These are phyloP conservation scores for Penicillium samsonianum DNA, from an alignment of 495 filamentous ascomycete species.

Conservation along the genomic window DNA sequence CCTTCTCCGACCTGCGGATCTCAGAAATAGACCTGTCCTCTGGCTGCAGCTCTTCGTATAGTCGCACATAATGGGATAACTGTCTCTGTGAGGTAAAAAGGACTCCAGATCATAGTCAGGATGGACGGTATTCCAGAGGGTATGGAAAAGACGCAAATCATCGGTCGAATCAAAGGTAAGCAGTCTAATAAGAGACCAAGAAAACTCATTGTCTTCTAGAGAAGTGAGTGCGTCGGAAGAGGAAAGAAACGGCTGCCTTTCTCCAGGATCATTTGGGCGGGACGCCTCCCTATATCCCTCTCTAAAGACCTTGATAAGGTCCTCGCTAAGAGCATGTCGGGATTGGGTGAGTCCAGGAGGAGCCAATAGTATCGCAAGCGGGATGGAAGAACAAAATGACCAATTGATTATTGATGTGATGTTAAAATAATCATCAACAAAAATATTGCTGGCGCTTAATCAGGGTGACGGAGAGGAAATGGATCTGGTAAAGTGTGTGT, in stretches of 20 bases:
- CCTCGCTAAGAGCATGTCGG: background rate
- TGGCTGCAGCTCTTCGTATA: background rate
- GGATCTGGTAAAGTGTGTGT: background rate
- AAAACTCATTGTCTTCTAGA: background rate
- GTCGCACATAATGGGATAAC: background rate
- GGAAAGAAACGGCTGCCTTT: background rate
- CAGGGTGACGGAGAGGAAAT: background rate
- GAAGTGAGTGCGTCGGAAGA: background rate
- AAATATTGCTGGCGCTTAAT: background rate
- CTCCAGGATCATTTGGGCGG: background rate
- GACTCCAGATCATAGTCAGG: background rate
- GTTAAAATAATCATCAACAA: background rate
- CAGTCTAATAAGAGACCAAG: conserved; percentile 4
- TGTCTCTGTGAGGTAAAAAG: background rate
- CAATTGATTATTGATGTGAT: background rate
- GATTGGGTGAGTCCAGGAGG: background rate
- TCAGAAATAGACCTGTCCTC: background rate
- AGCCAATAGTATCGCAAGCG: background rate
- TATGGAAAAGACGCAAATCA: conserved; percentile 1
- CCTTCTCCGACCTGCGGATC: background rate
- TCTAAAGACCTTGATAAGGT: background rate
- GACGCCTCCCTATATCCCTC: conserved; percentile 4
- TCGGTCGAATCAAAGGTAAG: conserved; percentile 6
- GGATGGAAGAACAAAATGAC: background rate
- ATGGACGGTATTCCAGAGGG: background rate